Base-by-base conservation (phyloP, 768 basidiomycete species). In the Sarcodon sp. region DNA sequence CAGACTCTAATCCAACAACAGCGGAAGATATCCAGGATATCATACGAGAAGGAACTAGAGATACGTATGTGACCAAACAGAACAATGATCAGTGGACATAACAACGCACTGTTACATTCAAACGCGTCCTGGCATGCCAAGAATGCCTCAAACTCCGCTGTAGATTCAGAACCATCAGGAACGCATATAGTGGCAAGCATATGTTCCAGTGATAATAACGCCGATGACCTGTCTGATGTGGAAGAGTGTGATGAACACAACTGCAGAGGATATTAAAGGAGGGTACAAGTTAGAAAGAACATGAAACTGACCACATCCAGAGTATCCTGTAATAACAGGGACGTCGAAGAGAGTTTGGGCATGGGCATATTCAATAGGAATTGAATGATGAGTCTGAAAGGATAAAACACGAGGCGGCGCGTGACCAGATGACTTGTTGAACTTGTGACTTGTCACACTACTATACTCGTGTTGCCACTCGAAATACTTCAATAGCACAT, bases 81-180 rank as follows among this genome's bases (percentile, higher is more conserved):
- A 13, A 27, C 7, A 33, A 13, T 39, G 33, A 11, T 32, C 12
- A 38, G 11, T 50, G 33, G 9, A 58, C 11, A 37, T 48, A 41
- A 48, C 11, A 35, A 57, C 83, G 51, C 55, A 88, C 88, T 69
- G 57, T 91, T 91, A 62, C 82, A 87, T 60, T 90, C 83, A 54
- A 91, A 89, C 0, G 77, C 77, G 54, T 84, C 77, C 59, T 91
- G 88, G 37, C 88, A 64, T 8, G 75, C 69, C 15, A 80, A 59
- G 61, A 88, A 85, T 43, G 65, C 62, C 35, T 70, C 67, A 53
- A 78, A 67, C 7, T 71, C 70, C 31, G 69, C 69, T 13, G 67
- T 63, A 13, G 69, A 57, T 18, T 69, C 62, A n/a, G 67, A 59
- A 21, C 64, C 55, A 36, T 73, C 66, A 49, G 72, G 69, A 71